A percentile compares a stretch with the other conserved stretches of the same genome.
Conservation (phyloP, 139 green algal species). For the Tetratostichococcus sp. region DNA sequence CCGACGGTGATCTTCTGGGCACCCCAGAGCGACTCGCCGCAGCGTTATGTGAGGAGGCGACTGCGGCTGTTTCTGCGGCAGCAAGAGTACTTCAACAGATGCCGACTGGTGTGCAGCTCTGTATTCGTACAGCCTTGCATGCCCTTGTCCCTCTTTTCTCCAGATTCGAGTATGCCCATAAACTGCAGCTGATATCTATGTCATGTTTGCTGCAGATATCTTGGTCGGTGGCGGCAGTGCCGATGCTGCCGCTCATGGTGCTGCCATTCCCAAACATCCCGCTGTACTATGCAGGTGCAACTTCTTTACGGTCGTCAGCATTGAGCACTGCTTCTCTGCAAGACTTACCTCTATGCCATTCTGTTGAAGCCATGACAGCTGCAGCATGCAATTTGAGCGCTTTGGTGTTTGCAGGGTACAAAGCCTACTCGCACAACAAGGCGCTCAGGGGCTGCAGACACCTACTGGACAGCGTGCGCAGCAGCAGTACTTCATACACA, state of each 20-base stretch:
- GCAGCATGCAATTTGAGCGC: too few relatives aligned
- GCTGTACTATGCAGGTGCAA: neutral
- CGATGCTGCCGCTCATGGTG: neutral
- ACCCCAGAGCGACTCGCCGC: neutral
- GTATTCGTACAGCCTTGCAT: neutral
- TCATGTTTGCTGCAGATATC: neutral
- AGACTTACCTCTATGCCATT: too few relatives aligned
- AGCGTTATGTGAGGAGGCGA: neutral
- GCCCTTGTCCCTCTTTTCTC: too few relatives aligned
- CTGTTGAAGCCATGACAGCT: too few relatives aligned
- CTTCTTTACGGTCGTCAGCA: neutral
- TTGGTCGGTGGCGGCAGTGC: neutral
- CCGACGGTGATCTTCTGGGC: too few relatives aligned
- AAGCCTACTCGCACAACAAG: neutral
- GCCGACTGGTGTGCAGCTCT: neutral
- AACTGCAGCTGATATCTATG: neutral
- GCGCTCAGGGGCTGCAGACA: neutral
- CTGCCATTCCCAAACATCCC: neutral
- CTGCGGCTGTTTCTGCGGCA: neutral
- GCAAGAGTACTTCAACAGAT: neutral
- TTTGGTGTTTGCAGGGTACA: neutral
- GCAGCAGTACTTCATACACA: neutral
- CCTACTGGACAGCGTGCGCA: neutral
- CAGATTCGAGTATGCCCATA: too few relatives aligned
- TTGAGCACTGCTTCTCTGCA: too few relatives aligned